Base-by-base conservation (phyloP, 331 rosid species). In the Acacia concinna region DNA sequence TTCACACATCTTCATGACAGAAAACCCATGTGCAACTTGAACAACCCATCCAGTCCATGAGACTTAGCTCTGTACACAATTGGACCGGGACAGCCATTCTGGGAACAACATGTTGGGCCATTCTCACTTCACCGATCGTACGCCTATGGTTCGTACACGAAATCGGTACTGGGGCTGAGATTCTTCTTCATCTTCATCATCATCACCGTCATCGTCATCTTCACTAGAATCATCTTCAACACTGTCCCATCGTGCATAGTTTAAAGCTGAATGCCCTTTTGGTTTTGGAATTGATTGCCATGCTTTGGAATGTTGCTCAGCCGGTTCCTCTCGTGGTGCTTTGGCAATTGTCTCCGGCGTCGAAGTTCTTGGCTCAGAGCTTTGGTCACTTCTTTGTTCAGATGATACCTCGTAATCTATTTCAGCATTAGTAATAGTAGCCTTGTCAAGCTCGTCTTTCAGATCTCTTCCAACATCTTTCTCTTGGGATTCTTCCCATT, bases 221-320 rank as follows among this genome's bases (percentile, higher is more conserved):
- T 94, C 98, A 27, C 98, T 92, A 27, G 99, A 91, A 89, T 86
- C 97, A 76, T 93, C 98, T 75, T 95, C 97, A 41, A 95, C 97
- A 67, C 87, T 85, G 71, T 95, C 96, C 99, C 99, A 95, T 72
- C 98, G 88, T 8, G 86, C 97, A 47, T 95, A 95, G 75, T 95
- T 94, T 71, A 95, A 78, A 68, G 98, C 77, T 14, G 98, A 89
- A 81, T 95, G 99, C 35, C 99, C 99, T 84, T 90, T 95, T 1
- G 99, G 99, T 79, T 95, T 95, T 14, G 98, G 99, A 79, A 95
- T 93, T 62, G 97, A 84, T 81, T 88, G 87, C 99, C 99, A 95
- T 78, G 91, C 97, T 82, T 91, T 85, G 72, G 97, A 68, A 59
- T 83, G 86, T 51, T 83, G 84, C 76, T 85, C 88, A 0, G 81